Base-by-base conservation (phyloP, 1,139 yeast genomes). In the Pichia sp. region DNA sequence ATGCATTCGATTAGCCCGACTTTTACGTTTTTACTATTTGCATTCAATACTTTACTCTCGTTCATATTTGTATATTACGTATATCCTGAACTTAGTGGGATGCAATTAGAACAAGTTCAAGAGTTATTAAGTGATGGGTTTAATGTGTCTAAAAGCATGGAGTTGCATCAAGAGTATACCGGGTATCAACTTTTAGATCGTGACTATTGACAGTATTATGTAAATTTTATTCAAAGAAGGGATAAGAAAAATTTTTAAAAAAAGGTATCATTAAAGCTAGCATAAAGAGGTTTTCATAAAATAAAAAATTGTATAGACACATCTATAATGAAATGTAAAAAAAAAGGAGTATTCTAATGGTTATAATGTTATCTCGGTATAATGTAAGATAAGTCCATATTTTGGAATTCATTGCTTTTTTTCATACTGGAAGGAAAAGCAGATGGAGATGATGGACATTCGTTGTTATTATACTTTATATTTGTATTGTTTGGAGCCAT, bases 61-160 rank as follows among this genome's bases (percentile, higher is more conserved):
- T 68, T 70, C 52, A 41, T 69, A 15, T 72, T 73, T 48, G 68
- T 75, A 23, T 73, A 60, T 55, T 68, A 68, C 55, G 63, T 70
- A 41, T 68, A 73, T 41, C 81, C 81, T 10, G 81, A 76, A 55
- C 69, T 76, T 34, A 67, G 77, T 5, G 76, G 78, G 4, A 63
- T 76, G 52, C 76, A 72, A 47, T 64, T 76, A 53, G 81, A 76
- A 56, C 78, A 75, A 52, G 74, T 78, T n/a, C 71, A 74, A 21
- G 54, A 56, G 35, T 59, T 75, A 35, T 66, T 75, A 49, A 50
- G 66, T 16, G 64, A 63, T 43, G 78, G 79, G 0, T 75, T 74
- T 56, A 70, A 73, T 49, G 78, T 75, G 19, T 62, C 59, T 38
- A 64, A 60, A 41, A 74, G 78, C 18, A 49, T 66, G 19, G 50